Evolutionary conservation across 1,284 basidiomycete species (phyloP).

Genomic region (Paramarasmius palmivorus): DNA sequence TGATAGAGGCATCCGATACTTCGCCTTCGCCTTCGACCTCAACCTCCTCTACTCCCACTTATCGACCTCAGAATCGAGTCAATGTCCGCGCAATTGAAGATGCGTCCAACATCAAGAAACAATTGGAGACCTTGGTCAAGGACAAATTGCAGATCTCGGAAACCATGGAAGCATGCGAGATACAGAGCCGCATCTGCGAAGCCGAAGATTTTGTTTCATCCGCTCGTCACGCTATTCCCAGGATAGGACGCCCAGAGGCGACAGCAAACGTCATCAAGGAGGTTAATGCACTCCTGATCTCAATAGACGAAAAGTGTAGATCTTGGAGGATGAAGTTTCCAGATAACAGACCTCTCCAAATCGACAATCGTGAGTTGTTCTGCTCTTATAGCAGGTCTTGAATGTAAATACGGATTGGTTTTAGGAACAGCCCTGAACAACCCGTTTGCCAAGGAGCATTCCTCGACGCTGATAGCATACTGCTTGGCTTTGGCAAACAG

Average conservation of each 20-base stretch:
- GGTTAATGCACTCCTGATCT: background rate
- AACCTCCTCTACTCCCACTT: no score
- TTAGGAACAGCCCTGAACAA: background rate
- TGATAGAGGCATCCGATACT: no score
- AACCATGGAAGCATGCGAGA: no score
- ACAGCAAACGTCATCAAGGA: background rate
- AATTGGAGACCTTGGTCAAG: no score
- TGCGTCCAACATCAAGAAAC: no score
- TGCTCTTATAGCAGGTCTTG: background rate
- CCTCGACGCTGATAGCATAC: conserved; percentile 5
- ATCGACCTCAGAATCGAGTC: no score
- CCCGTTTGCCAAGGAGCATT: background rate
- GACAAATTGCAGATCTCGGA: no score
- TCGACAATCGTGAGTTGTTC: background rate
- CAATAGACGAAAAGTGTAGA: background rate
- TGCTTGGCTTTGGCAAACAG: conserved; percentile 2
- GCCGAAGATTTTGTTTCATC: background rate
- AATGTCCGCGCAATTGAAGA: no score
- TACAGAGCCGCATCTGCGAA: no score
- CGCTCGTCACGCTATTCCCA: background rate
- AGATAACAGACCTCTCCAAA: background rate
- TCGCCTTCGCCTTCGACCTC: no score
- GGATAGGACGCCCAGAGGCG: background rate
- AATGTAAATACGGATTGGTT: background rate
- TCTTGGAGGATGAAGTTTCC: background rate